These are phyloP conservation scores for Hypholoma sublateritium DNA, from an alignment of 768 basidiomycete species.

Conservation along the genomic window DNA sequence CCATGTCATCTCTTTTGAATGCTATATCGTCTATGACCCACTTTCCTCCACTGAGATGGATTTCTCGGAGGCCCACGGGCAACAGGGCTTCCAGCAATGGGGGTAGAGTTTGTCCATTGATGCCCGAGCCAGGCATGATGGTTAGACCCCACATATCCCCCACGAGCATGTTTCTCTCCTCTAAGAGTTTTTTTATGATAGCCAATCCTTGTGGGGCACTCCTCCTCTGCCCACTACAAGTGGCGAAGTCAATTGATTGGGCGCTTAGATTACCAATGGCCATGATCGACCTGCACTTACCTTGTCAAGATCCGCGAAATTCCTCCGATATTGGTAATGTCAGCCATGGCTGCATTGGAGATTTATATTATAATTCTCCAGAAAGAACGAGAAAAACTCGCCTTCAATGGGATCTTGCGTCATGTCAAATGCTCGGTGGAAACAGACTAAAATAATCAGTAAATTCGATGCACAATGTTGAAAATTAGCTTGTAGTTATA, in stretches of 20 bases:
- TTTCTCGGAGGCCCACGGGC: constrained; percentile 59
- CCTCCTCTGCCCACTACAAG: constrained; percentile 52
- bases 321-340: constrained; percentile 56
- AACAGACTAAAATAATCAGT: constrained; percentile 52
- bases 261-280: not conserved
- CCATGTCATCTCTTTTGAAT: constrained; percentile 57
- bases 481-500: constrained; percentile 24
- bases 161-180: constrained; percentile 31
- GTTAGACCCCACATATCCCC: constrained; percentile 40
- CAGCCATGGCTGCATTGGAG: constrained; percentile 36
- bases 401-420: constrained; percentile 53
- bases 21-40: constrained; percentile 59
- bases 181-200: constrained; percentile 39
- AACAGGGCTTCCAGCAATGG: constrained; percentile 48
- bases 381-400: constrained; percentile 18
- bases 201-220: constrained; percentile 42
- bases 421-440: constrained; percentile 83
- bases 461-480: not conserved
- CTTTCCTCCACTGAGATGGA: constrained; percentile 73
- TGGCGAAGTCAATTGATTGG: not conserved
- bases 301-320: constrained; percentile 81
- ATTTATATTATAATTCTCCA: not conserved
- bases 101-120: constrained; percentile 57
- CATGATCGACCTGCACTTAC: constrained; percentile 31
- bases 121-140: constrained; percentile 77